phyloP scores from a whole-genome alignment of 805 yeast species.

The Metschnikowia cerradonensis region DNA sequence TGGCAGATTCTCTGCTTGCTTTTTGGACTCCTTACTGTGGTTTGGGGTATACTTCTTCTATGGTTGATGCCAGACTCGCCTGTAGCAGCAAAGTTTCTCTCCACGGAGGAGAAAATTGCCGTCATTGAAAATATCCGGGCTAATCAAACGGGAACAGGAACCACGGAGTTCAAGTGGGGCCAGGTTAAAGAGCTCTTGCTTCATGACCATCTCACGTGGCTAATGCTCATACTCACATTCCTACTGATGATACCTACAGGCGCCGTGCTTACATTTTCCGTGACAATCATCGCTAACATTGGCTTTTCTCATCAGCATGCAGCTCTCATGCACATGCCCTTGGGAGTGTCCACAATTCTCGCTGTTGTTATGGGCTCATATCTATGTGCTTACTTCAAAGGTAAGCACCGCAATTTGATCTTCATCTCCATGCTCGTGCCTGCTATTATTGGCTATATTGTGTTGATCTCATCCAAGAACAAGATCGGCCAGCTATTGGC shows the following conservation, averaged over 20 bases:
- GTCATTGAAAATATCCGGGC: slow-evolving; percentile 43
- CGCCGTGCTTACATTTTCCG: slow-evolving; percentile 50
- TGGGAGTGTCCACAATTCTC: slow-evolving; percentile 42
- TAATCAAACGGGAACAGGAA: slow-evolving; percentile 52
- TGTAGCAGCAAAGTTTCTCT: slow-evolving; percentile 32
- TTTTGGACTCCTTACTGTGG: slow-evolving; percentile 50
- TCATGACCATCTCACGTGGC: slow-evolving; percentile 48
- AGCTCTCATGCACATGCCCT: slow-evolving; percentile 53
- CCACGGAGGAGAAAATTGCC: slow-evolving; percentile 37
- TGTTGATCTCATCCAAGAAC: slow-evolving; percentile 33
- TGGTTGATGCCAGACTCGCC: slow-evolving; percentile 51
- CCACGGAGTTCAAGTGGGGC: slow-evolving; percentile 40
- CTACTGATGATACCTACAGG: slow-evolving; percentile 48
- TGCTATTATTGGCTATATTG: slow-evolving; percentile 36
- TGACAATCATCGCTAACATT: slow-evolving; percentile 48
- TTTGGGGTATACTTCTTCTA: slow-evolving; percentile 44
- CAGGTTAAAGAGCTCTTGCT: slow-evolving; percentile 46
- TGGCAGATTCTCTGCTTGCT: slow-evolving; percentile 61
- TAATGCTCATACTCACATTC: slow-evolving; percentile 43
- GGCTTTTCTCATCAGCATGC: slow-evolving; percentile 45
- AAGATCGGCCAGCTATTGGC: slow-evolving; percentile 47
- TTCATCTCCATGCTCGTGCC: slow-evolving; percentile 32
- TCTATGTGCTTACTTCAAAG: slow-evolving; percentile 22
- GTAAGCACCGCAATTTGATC: slow-evolving; percentile 24
- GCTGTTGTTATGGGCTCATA: slow-evolving; percentile 31